These are phyloP conservation scores for Fusarium secorum DNA, from an alignment of 2,329 filamentous ascomycete species.

Conservation along the genomic window DNA sequence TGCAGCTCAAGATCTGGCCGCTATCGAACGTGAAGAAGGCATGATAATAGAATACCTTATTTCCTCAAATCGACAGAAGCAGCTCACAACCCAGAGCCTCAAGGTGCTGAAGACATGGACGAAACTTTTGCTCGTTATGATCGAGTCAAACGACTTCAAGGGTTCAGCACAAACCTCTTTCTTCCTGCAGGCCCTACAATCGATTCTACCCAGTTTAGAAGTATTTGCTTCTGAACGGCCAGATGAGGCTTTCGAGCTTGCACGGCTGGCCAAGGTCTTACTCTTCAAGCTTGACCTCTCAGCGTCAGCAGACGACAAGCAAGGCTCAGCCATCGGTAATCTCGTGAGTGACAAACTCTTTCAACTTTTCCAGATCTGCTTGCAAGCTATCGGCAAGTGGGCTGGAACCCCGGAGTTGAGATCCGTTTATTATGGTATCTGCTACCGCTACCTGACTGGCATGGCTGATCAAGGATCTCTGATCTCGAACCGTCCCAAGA, in stretches of 20 bases:
- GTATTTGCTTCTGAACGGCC: slow-evolving; percentile 73
- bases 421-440: slow-evolving; percentile 89
- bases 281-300: slow-evolving; percentile 74
- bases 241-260: slow-evolving; percentile 76
- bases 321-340: slow-evolving; percentile 64
- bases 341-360: slow-evolving; percentile 88
- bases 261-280: slow-evolving; percentile 76
- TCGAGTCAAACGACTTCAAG: slow-evolving; percentile 83
- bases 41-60: slow-evolving; percentile 67
- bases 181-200: slow-evolving; percentile 84
- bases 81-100: slow-evolving; percentile 65
- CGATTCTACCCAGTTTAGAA: slow-evolving; percentile 88
- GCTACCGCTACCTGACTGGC: slow-evolving; percentile 82
- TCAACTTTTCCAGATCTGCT: slow-evolving; percentile 87
- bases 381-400: slow-evolving; percentile 80
- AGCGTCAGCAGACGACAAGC: slow-evolving; percentile 49
- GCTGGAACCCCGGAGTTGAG: slow-evolving; percentile 75
- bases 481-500: slow-evolving; percentile 61
- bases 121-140: slow-evolving; percentile 82
- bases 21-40: slow-evolving; percentile 66
- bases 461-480: slow-evolving; percentile 65
- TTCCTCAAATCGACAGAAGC: slow-evolving; percentile 69
- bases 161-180: slow-evolving; percentile 76
- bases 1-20: slow-evolving; percentile 56
- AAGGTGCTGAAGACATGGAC: slow-evolving; percentile 83